Percentiles rank a stretch among this genome's conserved stretches.
phyloP scores from a whole-genome alignment of 805 yeast species.

The Sungouiozyma intestinalis region DNA sequence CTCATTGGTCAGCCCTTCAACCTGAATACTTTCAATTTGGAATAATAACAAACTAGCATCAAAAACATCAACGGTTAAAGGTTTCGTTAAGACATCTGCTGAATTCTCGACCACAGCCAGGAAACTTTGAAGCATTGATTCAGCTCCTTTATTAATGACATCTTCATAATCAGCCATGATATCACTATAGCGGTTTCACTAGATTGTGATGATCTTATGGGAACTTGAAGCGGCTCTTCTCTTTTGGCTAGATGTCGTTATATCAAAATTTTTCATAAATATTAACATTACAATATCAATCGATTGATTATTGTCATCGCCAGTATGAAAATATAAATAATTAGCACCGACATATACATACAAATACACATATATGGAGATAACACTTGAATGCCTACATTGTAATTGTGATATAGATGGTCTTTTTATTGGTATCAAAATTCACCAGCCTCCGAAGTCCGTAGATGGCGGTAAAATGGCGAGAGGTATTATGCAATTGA shows the following conservation, averaged over 20 bases:
- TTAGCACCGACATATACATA: too few species aligned
- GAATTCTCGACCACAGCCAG: neutral
- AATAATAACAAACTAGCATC: conserved; percentile 5
- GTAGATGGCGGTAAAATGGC: conserved; percentile 36
- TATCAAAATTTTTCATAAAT: neutral
- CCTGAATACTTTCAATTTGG: conserved; percentile 10
- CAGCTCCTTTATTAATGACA: neutral
- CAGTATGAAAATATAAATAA: too few species aligned
- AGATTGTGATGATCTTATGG: too few species aligned
- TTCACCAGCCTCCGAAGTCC: conserved; percentile 40
- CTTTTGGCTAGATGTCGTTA: neutral
- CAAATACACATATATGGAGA: too few species aligned
- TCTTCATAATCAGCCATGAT: neutral
- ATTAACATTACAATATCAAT: neutral
- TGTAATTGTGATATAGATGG: too few species aligned
- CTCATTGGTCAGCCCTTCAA: neutral
- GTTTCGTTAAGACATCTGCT: neutral
- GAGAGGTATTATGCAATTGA: conserved; percentile 37
- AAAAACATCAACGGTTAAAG: conserved; percentile 1
- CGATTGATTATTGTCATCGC: conserved; percentile 1
- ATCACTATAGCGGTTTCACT: too few species aligned
- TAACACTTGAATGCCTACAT: too few species aligned
- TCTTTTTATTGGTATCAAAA: too few species aligned
- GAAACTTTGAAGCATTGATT: neutral
- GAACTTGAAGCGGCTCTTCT: too few species aligned